phyloP scores from a whole-genome alignment of 2,329 filamentous ascomycete genomes.

The Aspergillus aculeatus region DNA sequence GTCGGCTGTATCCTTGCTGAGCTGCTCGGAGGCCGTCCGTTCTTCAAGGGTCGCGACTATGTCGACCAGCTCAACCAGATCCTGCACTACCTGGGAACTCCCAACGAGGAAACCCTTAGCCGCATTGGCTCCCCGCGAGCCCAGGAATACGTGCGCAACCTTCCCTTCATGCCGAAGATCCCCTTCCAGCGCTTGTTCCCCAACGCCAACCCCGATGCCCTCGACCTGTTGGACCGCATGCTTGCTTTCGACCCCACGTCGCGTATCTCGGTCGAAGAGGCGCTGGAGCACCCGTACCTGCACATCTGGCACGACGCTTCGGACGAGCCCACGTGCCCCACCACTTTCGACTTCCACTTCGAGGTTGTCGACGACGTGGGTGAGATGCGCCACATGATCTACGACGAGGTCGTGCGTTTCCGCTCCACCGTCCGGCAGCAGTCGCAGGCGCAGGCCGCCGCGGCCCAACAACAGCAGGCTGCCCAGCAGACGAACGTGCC shows the following conservation, averaged over 20 bases:
- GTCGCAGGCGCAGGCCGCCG: constrained; percentile 42
- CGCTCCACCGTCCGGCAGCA: constrained; percentile 60
- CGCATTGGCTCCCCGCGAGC: constrained; percentile 94
- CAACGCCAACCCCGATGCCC: constrained; percentile 90
- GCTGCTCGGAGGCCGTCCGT: constrained; percentile 89
- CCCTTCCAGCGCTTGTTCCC: constrained; percentile 86
- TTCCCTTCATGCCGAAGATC: constrained; percentile 92
- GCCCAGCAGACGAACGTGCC: constrained; percentile 53
- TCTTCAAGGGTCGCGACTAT: constrained; percentile 99
- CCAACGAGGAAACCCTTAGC: constrained; percentile 88
- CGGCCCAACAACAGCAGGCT: constrained; percentile 41
- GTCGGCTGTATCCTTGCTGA: constrained; percentile 97
- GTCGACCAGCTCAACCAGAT: constrained; percentile 99
- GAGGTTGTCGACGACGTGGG: constrained; percentile 93
- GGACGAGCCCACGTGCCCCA: constrained; percentile 90
- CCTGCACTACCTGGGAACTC: constrained; percentile 93
- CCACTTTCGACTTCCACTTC: constrained; percentile 96
- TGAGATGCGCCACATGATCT: constrained; percentile 96
- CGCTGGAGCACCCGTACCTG: constrained; percentile 93
- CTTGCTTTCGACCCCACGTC: constrained; percentile 92
- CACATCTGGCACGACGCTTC: constrained; percentile 98
- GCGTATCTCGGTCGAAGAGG: constrained; percentile 90
- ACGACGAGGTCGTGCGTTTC: constrained; percentile 91
- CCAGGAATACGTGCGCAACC: constrained; percentile 96
- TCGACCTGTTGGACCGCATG: constrained; percentile 95